Evolutionary conservation across 2,329 filamentous ascomycete genomes (phyloP).

Genomic region (Leptographium galeiforme): DNA sequence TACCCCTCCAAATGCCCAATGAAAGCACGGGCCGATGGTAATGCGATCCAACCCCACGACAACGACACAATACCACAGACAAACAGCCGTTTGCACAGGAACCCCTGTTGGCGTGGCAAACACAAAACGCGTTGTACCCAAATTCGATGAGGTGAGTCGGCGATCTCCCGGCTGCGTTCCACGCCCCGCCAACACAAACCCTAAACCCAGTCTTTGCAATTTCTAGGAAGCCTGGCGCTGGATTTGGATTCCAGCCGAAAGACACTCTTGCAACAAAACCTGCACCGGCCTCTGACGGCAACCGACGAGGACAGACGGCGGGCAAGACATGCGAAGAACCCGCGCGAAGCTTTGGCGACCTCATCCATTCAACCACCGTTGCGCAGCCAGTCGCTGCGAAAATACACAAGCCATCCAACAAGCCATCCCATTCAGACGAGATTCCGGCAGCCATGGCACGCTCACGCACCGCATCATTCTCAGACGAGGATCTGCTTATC

Average conservation of each 20-base stretch:
- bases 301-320: not conserved
- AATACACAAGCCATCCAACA: not conserved
- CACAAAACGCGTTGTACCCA: too few relatives aligned
- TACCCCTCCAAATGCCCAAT: not conserved
- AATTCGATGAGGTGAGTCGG: not conserved
- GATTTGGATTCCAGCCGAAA: slow-evolving; percentile 16
- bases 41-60: not conserved
- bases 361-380: slow-evolving; percentile 13
- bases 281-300: not conserved
- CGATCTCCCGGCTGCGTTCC: not conserved
- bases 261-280: slow-evolving; percentile 12
- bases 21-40: not conserved
- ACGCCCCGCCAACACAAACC: not conserved
- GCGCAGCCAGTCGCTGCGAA: slow-evolving; percentile 5
- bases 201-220: not conserved
- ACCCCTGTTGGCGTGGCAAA: too few relatives aligned
- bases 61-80: not conserved
- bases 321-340: slow-evolving; percentile 6
- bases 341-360: slow-evolving; percentile 14
- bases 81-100: not conserved
- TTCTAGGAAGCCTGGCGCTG: not conserved
- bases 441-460: slow-evolving; percentile 12
- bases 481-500: slow-evolving; percentile 23
- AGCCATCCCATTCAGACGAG: not conserved
- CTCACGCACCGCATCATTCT: slow-evolving; percentile 19